Evolutionary conservation across 164 flowering plant genomes (phyloP).

Genomic region (Piper longum): DNA sequence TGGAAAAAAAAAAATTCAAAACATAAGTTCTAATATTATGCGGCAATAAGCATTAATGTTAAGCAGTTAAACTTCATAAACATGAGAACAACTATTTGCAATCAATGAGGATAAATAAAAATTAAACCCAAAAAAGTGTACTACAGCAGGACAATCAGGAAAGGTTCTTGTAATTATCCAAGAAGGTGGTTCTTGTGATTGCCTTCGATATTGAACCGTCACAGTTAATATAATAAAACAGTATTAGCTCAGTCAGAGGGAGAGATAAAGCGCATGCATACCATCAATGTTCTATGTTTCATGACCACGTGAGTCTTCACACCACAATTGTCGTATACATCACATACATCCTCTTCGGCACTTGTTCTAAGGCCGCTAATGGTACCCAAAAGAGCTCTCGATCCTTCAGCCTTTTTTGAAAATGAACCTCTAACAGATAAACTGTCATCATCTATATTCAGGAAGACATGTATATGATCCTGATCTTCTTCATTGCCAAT

Average conservation of each 20-base stretch:
- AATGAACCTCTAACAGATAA: conserved; percentile 2
- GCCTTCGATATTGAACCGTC: no score
- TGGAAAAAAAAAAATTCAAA: no score
- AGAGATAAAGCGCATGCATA: conserved; percentile 24
- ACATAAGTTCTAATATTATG: no score
- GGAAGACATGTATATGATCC: conserved; percentile 72
- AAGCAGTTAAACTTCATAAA: no score
- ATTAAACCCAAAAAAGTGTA: no score
- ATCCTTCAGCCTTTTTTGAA: conserved; percentile 13
- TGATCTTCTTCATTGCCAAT: conserved; percentile 31
- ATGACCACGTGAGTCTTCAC: conserved; percentile 68
- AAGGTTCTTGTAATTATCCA: no score
- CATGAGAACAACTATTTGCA: no score
- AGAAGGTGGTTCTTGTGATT: no score
- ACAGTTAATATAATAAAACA: no score
- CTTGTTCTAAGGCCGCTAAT: conserved; percentile 62
- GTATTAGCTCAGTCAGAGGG: background rate
- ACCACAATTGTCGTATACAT: conserved; percentile 47
- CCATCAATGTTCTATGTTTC: conserved; percentile 85
- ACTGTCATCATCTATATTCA: conserved; percentile 26
- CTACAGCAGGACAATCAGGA: no score
- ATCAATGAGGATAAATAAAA: no score
- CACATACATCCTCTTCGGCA: conserved; percentile 73
- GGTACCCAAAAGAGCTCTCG: conserved; percentile 44
- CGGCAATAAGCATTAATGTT: no score